Evolutionary conservation across 1,284 basidiomycete genomes (phyloP).

Genomic region (Caloboletus firmus): DNA sequence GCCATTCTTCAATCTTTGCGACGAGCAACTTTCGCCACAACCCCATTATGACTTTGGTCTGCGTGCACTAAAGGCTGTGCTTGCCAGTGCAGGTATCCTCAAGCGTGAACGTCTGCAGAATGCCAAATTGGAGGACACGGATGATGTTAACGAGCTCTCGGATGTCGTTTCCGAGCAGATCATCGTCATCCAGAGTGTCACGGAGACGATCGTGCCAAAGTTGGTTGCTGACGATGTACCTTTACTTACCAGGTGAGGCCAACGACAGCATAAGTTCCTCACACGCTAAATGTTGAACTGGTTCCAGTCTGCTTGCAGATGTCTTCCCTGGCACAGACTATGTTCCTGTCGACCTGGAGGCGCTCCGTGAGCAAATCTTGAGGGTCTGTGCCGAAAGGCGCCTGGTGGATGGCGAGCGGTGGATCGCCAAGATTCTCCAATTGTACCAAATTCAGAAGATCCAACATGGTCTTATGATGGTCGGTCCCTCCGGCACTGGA

Average conservation of each 20-base stretch:
- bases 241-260: conserved; percentile 77
- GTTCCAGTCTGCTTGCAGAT: conserved; percentile 82
- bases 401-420: conserved; percentile 82
- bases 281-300: conserved; percentile 8
- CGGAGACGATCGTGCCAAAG: conserved; percentile 98
- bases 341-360: conserved; percentile 84
- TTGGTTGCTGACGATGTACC: conserved; percentile 97
- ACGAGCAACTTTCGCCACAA: conserved; percentile 95
- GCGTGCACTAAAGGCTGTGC: conserved; percentile 94
- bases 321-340: conserved; percentile 98
- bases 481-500: conserved; percentile 94
- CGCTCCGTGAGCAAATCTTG: conserved; percentile 80
- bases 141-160: conserved; percentile 57
- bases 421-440: conserved; percentile 96
- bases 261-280: neutral
- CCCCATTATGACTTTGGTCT: conserved; percentile 99
- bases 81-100: conserved; percentile 95
- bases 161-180: conserved; percentile 86
- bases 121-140: conserved; percentile 45
- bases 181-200: conserved; percentile 98
- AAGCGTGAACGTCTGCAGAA: conserved; percentile 85
- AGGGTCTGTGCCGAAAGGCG: conserved; percentile 88
- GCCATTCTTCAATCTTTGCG: conserved; percentile 98
- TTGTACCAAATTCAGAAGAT: conserved; percentile 99
- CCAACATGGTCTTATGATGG: conserved; percentile 99